Percentiles rank a stretch among this genome's conserved stretches.
Evolutionary conservation across 1,284 basidiomycete genomes (phyloP).

Genomic region (Laetiporus sulphureus): DNA sequence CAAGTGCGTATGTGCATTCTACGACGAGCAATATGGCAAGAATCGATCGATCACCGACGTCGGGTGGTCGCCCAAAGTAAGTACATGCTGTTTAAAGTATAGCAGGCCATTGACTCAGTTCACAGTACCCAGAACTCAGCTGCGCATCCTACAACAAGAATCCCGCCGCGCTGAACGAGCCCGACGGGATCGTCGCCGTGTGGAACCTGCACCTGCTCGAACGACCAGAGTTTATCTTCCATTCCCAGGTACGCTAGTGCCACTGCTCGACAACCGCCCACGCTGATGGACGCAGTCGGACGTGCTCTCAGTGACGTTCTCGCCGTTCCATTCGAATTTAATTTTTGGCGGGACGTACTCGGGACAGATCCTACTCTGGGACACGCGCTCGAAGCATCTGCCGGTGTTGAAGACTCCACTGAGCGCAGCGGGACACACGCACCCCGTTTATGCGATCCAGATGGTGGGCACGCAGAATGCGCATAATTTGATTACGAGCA

Average conservation of each 20-base stretch:
- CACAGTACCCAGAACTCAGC: slow-evolving; percentile 89
- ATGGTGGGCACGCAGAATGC: slow-evolving; percentile 99
- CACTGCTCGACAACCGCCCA: not conserved
- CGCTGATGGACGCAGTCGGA: slow-evolving; percentile 63
- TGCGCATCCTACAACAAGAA: slow-evolving; percentile 98
- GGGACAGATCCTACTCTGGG: slow-evolving; percentile 97
- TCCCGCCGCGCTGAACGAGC: slow-evolving; percentile 83
- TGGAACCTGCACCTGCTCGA: slow-evolving; percentile 97
- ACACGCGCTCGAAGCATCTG: slow-evolving; percentile 93
- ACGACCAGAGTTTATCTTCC: slow-evolving; percentile 95
- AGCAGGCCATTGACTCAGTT: slow-evolving; percentile 4
- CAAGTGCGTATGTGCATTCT: slow-evolving; percentile 85
- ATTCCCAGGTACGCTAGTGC: slow-evolving; percentile 70
- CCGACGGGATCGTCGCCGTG: slow-evolving; percentile 93
- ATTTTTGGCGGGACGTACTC: slow-evolving; percentile 98
- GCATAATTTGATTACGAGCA: slow-evolving; percentile 92
- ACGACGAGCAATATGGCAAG: slow-evolving; percentile 81
- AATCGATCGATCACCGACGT: slow-evolving; percentile 93
- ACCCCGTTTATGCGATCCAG: slow-evolving; percentile 96
- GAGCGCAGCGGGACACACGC: slow-evolving; percentile 92
- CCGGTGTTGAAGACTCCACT: slow-evolving; percentile 96
- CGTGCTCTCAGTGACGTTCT: slow-evolving; percentile 93
- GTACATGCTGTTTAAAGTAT: slow-evolving; percentile 15
- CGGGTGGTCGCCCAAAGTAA: slow-evolving; percentile 95
- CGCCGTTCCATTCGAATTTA: slow-evolving; percentile 95